These are phyloP conservation scores for Arthroderma sp. DNA, from an alignment of 2,329 filamentous ascomycete genomes.

Conservation along the genomic window DNA sequence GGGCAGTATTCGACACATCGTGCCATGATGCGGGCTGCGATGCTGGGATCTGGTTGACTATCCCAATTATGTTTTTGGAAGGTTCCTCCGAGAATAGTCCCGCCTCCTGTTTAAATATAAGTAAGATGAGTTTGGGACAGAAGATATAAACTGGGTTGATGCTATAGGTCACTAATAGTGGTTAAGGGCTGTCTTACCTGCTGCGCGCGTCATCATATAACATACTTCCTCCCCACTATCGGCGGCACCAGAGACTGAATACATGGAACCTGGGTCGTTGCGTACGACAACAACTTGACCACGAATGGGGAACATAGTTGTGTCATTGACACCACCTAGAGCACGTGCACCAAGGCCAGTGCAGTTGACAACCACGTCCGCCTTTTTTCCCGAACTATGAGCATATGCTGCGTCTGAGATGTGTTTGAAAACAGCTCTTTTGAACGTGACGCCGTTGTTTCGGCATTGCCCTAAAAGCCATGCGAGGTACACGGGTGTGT, in stretches of 20 bases:
- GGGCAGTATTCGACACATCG: slow-evolving; percentile 34
- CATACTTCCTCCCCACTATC: slow-evolving; percentile 58
- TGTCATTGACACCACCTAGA: slow-evolving; percentile 71
- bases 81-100: slow-evolving; percentile 75
- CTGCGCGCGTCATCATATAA: slow-evolving; percentile 72
- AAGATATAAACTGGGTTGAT: background rate
- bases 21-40: slow-evolving; percentile 75
- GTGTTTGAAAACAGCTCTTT: slow-evolving; percentile 52
- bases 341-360: slow-evolving; percentile 63
- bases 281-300: slow-evolving; percentile 76
- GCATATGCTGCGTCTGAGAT: slow-evolving; percentile 54
- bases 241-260: slow-evolving; percentile 56
- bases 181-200: slow-evolving; percentile 14
- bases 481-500: slow-evolving; percentile 73
- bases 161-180: no score
- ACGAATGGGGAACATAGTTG: slow-evolving; percentile 57
- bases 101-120: slow-evolving; percentile 42
- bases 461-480: slow-evolving; percentile 74
- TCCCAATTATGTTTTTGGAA: slow-evolving; percentile 74
- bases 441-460: slow-evolving; percentile 55
- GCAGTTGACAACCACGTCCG: slow-evolving; percentile 68
- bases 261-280: slow-evolving; percentile 62
- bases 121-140: background rate
- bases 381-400: slow-evolving; percentile 44
- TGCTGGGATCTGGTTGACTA: slow-evolving; percentile 59